phyloP scores from a whole-genome alignment of 805 yeast genomes.

The Candida silvatica region DNA sequence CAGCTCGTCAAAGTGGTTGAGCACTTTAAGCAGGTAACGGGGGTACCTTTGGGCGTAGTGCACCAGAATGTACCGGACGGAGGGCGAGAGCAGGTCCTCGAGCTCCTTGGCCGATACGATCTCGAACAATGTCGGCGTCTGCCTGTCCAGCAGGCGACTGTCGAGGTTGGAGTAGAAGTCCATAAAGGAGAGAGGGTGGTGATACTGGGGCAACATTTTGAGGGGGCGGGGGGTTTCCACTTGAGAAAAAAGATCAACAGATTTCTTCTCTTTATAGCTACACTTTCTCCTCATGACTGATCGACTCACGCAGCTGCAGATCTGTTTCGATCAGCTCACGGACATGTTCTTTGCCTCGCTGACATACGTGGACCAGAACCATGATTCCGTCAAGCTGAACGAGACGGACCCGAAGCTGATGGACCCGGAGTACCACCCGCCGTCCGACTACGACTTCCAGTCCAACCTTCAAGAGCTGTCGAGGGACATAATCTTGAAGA shows the following conservation, averaged over 20 bases:
- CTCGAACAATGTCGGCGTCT: conserved; percentile 84
- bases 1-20: conserved; percentile 72
- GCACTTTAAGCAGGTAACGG: conserved; percentile 46
- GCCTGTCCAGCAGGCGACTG: conserved; percentile 65
- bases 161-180: conserved; percentile 75
- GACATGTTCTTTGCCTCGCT: conserved; percentile 76
- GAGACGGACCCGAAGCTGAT: conserved; percentile 47
- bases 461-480: conserved; percentile 67
- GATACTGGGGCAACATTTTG: background rate
- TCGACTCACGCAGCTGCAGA: conserved; percentile 81
- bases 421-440: conserved; percentile 50
- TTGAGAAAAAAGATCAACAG: background rate
- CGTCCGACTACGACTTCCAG: conserved; percentile 24
- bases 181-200: conserved; percentile 30
- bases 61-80: conserved; percentile 69
- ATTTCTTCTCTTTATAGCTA: background rate
- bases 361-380: conserved; percentile 73
- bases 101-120: conserved; percentile 75
- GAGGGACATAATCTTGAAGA: conserved; percentile 74
- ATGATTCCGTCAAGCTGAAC: conserved; percentile 42
- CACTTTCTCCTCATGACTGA: conserved; percentile 50
- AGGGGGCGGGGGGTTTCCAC: no score
- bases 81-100: conserved; percentile 70
- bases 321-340: conserved; percentile 74
- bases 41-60: conserved; percentile 80